A percentile compares a stretch with the other conserved stretches of the same genome.
These are phyloP conservation scores for Wilhelminamyces savonicus DNA, from an alignment of 805 yeast genomes.

Conservation along the genomic window DNA sequence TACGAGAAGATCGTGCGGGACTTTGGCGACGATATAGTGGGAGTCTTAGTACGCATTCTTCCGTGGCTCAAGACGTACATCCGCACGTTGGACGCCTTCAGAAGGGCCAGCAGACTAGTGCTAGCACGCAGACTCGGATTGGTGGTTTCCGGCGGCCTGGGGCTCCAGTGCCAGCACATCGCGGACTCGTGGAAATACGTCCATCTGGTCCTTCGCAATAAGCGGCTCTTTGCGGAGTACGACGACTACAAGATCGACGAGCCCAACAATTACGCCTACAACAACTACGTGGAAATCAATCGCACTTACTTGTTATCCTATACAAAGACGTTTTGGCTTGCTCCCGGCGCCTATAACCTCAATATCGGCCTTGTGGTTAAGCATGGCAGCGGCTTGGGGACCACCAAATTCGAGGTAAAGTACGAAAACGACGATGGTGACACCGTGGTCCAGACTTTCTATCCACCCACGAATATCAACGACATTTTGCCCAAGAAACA, in stretches of 20 bases:
- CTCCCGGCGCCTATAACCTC: conserved; percentile 45
- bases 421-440: conserved; percentile 21
- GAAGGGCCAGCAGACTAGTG: conserved; percentile 18
- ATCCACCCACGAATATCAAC: conserved; percentile 51
- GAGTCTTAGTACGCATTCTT: conserved; percentile 25
- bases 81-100: conserved; percentile 31
- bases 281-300: conserved; percentile 43
- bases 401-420: conserved; percentile 46
- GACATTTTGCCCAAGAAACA: conserved; percentile 51
- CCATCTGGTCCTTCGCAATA: conserved; percentile 44
- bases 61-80: conserved; percentile 34
- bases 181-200: conserved; percentile 53
- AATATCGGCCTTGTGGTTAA: conserved; percentile 48
- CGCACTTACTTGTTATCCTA: conserved; percentile 45
- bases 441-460: conserved; percentile 32
- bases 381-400: conserved; percentile 51
- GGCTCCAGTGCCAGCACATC: conserved; percentile 17
- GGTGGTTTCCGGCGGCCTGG: conserved; percentile 15
- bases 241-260: conserved; percentile 40
- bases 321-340: conserved; percentile 37
- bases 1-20: conserved; percentile 30
- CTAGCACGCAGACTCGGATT: conserved; percentile 23
- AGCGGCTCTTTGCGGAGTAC: conserved; percentile 47
- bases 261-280: conserved; percentile 37
- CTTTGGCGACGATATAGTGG: conserved; percentile 32